These are phyloP conservation scores for Trametes coccinea DNA, from an alignment of 768 basidiomycete genomes.

Conservation along the genomic window DNA sequence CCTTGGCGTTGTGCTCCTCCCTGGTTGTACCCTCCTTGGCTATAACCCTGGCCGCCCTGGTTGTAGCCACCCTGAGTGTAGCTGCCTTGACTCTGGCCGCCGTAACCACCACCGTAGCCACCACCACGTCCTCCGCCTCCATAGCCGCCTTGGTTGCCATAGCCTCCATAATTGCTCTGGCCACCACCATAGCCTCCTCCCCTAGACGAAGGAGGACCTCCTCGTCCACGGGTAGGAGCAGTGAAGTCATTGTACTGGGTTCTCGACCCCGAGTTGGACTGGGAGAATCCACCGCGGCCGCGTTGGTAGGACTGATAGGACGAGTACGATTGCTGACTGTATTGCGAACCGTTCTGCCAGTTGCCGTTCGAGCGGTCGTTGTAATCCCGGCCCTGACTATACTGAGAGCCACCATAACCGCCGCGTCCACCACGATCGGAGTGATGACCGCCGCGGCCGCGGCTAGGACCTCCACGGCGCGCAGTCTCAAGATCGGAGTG, in stretches of 20 bases:
- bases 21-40: conserved; percentile 26
- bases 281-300: conserved; percentile 15
- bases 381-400: conserved; percentile 23
- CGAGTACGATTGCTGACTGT: conserved; percentile 13
- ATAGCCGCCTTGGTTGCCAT: conserved; percentile 14
- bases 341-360: conserved; percentile 16
- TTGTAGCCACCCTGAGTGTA: conserved; percentile 37
- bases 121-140: conserved; percentile 33
- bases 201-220: conserved; percentile 24
- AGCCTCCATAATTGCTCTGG: conserved; percentile 11
- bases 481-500: conserved; percentile 71
- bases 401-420: conserved; percentile 40
- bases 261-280: conserved; percentile 12
- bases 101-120: conserved; percentile 25
- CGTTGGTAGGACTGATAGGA: conserved; percentile 21
- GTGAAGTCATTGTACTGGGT: conserved; percentile 29
- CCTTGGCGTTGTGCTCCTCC: conserved; percentile 11
- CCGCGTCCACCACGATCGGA: conserved; percentile 33
- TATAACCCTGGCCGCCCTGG: conserved; percentile 30
- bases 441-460: conserved; percentile 30
- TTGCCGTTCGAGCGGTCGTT: conserved; percentile 13
- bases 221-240: conserved; percentile 22
- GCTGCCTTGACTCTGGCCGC: conserved; percentile 34
- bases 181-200: conserved; percentile 17
- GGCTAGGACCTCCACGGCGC: conserved; percentile 45